phyloP scores from a whole-genome alignment of 192 early-diverging fungal genomes.

The Cetraspora pellucida region DNA sequence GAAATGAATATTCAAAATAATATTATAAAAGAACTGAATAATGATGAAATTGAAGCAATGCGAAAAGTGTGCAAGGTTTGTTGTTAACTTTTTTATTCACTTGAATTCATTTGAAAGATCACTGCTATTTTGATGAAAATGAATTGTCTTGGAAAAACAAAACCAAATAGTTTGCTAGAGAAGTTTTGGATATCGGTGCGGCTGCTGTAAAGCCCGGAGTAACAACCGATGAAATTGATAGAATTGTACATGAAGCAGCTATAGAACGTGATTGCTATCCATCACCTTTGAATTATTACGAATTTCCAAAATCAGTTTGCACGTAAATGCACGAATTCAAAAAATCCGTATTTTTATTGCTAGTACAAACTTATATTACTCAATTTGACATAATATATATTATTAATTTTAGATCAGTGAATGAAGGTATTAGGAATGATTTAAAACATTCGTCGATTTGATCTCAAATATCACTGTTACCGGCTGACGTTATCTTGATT shows the following conservation, averaged over 20 bases:
- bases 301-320: constrained; percentile 96
- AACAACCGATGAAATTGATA: constrained; percentile 96
- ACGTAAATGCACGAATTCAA: constrained; percentile 55
- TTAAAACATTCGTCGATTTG: not conserved
- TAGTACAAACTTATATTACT: not conserved
- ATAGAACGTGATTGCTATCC: constrained; percentile 92
- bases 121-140: not conserved
- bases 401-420: constrained; percentile 42
- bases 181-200: constrained; percentile 88
- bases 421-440: constrained; percentile 40
- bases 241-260: constrained; percentile 92
- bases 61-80: constrained; percentile 75
- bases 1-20: constrained; percentile 69
- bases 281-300: constrained; percentile 94
- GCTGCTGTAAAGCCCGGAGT: constrained; percentile 80
- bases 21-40: constrained; percentile 68
- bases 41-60: constrained; percentile 79
- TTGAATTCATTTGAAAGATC: not conserved
- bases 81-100: not conserved
- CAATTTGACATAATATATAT: not conserved
- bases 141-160: not conserved
- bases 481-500: not conserved
- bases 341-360: not conserved
- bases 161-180: constrained; percentile 71
- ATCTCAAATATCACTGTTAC: not conserved